phyloP scores from a whole-genome alignment of 1,139 yeast genomes.

The Diutina ranongensis region DNA sequence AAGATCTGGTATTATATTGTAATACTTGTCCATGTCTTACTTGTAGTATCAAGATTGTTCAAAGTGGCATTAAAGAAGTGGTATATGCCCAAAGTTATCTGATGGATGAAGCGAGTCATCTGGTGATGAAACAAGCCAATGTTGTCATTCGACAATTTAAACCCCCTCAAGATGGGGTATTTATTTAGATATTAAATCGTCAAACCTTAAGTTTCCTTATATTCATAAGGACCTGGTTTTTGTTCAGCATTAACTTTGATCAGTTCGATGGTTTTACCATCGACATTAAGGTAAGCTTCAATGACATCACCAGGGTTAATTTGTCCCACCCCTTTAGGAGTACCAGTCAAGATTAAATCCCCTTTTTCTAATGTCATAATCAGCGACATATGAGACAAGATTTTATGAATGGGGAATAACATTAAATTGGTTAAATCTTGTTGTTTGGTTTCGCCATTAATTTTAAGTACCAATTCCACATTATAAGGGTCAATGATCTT shows the following conservation, averaged over 20 bases:
- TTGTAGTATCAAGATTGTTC: constrained; percentile 90
- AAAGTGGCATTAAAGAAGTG: constrained; percentile 84
- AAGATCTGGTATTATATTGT: constrained; percentile 58
- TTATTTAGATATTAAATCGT: constrained; percentile 14
- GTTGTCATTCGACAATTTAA: constrained; percentile 63
- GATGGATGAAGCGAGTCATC: constrained; percentile 71
- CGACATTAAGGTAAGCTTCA: constrained; percentile 46
- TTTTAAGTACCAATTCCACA: constrained; percentile 50
- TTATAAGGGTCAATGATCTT: constrained; percentile 65
- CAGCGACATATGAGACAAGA: constrained; percentile 69
- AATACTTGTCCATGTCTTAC: constrained; percentile 97
- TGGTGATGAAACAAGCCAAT: constrained; percentile 64
- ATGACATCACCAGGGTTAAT: constrained; percentile 69
- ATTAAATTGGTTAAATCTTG: constrained; percentile 71
- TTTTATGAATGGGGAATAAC: constrained; percentile 79
- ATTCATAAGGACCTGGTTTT: constrained; percentile 75
- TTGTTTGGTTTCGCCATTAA: constrained; percentile 66
- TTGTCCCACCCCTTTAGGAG: constrained; percentile 96
- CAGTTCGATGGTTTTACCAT: constrained; percentile 43
- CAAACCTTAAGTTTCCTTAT: constrained; percentile 32
- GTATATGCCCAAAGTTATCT: constrained; percentile 87
- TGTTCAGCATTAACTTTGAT: constrained; percentile 39
- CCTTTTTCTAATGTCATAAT: constrained; percentile 89
- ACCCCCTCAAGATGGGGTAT: constrained; percentile 43
- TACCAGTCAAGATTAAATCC: constrained; percentile 85